These are phyloP conservation scores for Pistacia vera DNA, from an alignment of 345 rosid species.

Conservation along the genomic window DNA sequence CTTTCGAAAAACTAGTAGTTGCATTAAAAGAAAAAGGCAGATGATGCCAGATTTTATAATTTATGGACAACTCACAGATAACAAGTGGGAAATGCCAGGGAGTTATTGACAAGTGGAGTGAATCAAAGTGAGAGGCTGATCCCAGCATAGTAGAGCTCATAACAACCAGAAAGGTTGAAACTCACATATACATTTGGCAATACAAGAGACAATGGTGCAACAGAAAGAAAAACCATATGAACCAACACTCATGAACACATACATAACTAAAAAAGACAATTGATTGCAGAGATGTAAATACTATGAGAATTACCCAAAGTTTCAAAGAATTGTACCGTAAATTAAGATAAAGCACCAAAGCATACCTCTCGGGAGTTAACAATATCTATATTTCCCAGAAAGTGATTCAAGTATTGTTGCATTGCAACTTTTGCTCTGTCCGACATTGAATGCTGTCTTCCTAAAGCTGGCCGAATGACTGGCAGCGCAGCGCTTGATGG, in stretches of 20 bases:
- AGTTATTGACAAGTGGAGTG: not conserved
- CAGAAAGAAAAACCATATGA: not conserved
- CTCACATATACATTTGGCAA: not conserved
- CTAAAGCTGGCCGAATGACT: constrained; percentile 85
- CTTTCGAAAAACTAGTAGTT: not conserved
- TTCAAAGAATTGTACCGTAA: not conserved
- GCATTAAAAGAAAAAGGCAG: not conserved
- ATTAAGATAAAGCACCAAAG: constrained; percentile 15
- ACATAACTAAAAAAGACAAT: not conserved
- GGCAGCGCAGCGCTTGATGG: constrained; percentile 98
- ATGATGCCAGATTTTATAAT: not conserved
- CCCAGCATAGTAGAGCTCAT: not conserved
- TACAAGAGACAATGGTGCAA: not conserved
- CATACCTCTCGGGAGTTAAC: constrained; percentile 93
- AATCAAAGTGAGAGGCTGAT: not conserved
- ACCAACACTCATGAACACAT: not conserved
- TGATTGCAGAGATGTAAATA: constrained; percentile 18
- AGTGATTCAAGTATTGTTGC: constrained; percentile 92
- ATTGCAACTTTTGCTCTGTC: constrained; percentile 92
- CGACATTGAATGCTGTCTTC: constrained; percentile 90
- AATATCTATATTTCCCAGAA: constrained; percentile 93
- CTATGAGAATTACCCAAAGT: constrained; percentile 14
- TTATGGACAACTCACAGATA: not conserved
- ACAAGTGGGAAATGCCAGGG: not conserved
- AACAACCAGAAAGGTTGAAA: not conserved